Evolutionary conservation across 345 rosid genomes (phyloP), one percentile per base, ranked within the genome.

Genomic region (Aquilaria sinensis): DNA sequence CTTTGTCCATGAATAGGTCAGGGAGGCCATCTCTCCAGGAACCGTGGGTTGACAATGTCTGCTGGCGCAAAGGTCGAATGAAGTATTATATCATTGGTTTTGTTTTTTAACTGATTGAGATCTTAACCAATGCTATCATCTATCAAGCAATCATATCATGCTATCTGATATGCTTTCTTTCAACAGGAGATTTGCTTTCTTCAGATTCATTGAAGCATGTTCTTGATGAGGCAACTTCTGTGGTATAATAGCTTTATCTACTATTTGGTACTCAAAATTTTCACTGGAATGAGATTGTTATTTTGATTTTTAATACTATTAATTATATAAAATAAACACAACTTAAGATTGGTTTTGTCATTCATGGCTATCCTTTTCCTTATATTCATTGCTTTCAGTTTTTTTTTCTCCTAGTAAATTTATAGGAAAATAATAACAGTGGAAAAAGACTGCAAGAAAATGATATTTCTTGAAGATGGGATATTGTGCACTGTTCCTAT

Each of bases 111-210:
- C 31, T 59, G 43, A 47, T 59, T 3, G 64, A 58, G 62, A 45
- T 15, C 31, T 12, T 43, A 15, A 53, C 4, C 34, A 12, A 52
- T 14, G 13, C 56, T 46, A 51, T 50, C 29, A 62, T 31, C 62
- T 57, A 37, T 8, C 8, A 3, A 37, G 8, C 8, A 37, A 37
- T 37, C 5, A 37, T 8, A 37, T 37, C 43, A 37, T 37, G 43
- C 4, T 37, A 37, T 8, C 43, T 37, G 43, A 37, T 37, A 37
- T 37, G 43, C 43, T 37, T 37, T 5, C 43, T 37, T 37, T 4
- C 43, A 37, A 63, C 78, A 82, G 87, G 87, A 34, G 85, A 85
- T 73, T 70, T 85, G 67, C 85, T 82, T 63, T 65, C 81, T 60
- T 81, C 85, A 0, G 80, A 73, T 63, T 80, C 85, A 56, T 53